Evolutionary conservation across 108 stramenopile genomes (phyloP), one percentile per base, ranked within the genome.

Genomic region (Skeletonema marinoi): DNA sequence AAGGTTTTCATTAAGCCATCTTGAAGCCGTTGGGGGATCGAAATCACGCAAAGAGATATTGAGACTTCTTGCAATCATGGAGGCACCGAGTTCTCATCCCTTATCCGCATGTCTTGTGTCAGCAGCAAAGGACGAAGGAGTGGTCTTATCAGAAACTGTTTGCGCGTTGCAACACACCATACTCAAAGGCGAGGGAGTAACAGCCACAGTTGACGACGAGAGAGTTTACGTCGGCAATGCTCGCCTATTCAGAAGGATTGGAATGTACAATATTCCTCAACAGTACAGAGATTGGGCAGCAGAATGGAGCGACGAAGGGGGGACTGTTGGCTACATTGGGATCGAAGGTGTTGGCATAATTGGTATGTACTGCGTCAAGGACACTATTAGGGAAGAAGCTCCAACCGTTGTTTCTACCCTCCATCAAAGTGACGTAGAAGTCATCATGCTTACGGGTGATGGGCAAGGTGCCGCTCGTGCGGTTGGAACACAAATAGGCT

Each of bases 371-470:
- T 90, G 88, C 58, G 89, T 93, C 44, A 81, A 70, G 33, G 95
- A 96, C 74, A 78, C 82, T 11, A 76, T 96, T 56, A 78, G 95
- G 41, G 82, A 88, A 32, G 95, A 93, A 70, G 88, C 93, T 29
- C 70, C 62, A 30, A 65, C 83, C 32, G 89, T 89, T n/a, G 69
- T 95, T 36, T 36, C 83, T 12, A 54, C 81, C 14, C 75, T 95
- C 10, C 65, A 66, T 19, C 70, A 80, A 44, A 81, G 68, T 42
- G 91, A 88, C 7, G 83, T 95, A 10, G 87, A 96, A 14, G 92
- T 97, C 4, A 77, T 87, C 60, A 99, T 99, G 97, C 88, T 99
- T 51, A 99, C 99, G n/a, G 99, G 99, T 6, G 99, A 99, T 70
- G 85, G 94, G 11, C 81, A 97, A 56, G 93, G 88, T 3, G 98